Conservation (phyloP, 176 grass and related monocot genomes). For the Aegilops tauschii region DNA sequence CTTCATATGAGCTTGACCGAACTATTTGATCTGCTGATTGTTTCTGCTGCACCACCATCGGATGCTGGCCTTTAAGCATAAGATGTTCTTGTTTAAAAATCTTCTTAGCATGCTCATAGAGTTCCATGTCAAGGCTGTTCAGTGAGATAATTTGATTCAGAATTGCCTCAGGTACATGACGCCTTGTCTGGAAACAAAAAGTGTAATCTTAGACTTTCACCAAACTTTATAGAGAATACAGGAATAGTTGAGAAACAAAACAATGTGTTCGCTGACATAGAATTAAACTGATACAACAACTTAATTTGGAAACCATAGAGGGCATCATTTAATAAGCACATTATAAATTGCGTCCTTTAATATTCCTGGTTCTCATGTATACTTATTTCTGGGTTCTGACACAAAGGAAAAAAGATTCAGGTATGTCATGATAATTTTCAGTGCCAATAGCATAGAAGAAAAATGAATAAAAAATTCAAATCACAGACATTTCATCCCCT, state of each 20-base stretch:
- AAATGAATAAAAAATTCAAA: slow-evolving; percentile 21
- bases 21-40: slow-evolving; percentile 46
- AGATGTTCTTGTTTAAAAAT: slow-evolving; percentile 79
- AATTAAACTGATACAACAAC: neutral
- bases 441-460: slow-evolving; percentile 2
- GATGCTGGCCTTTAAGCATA: slow-evolving; percentile 36
- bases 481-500: neutral
- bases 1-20: neutral
- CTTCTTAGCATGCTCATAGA: slow-evolving; percentile 79
- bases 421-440: neutral
- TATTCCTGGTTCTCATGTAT: neutral
- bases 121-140: slow-evolving; percentile 88
- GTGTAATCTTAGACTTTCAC: slow-evolving; percentile 2
- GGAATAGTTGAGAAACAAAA: neutral
- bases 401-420: neutral
- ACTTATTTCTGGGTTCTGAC: neutral
- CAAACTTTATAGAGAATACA: slow-evolving; percentile 5
- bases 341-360: neutral
- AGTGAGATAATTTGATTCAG: slow-evolving; percentile 76
- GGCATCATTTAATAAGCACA: neutral
- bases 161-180: slow-evolving; percentile 53
- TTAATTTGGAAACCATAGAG: slow-evolving; percentile 9
- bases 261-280: neutral
- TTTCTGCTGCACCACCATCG: slow-evolving; percentile 23
- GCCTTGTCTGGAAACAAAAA: slow-evolving; percentile 61